Percentiles rank a stretch among this genome's conserved stretches.
These are phyloP conservation scores for Leccinum solheimii DNA, from an alignment of 1,284 basidiomycete species.

Conservation along the genomic window DNA sequence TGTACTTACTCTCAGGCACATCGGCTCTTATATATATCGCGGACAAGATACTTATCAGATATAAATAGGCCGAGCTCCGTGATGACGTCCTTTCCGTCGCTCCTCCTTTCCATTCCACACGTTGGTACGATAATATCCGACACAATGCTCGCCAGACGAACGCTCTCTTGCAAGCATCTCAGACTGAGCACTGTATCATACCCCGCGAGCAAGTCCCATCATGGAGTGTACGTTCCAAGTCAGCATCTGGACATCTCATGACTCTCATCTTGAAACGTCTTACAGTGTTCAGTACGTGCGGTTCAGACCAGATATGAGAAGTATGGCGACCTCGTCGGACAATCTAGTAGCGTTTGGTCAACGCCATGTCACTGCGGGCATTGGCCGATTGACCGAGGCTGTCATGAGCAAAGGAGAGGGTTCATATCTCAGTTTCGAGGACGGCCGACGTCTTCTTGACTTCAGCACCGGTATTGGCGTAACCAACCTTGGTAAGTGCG, in stretches of 20 bases:
- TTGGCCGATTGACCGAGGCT: conserved; percentile 66
- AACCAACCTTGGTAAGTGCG: conserved; percentile 65
- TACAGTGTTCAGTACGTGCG: not conserved
- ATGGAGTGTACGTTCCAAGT: conserved; percentile 16
- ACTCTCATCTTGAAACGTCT: not conserved
- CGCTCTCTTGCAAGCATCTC: conserved; percentile 4
- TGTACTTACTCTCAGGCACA: no score
- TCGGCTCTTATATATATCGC: not conserved
- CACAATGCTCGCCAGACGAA: conserved; percentile 17
- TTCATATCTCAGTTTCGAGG: conserved; percentile 69
- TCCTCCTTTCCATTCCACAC: not conserved
- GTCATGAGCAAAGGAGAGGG: conserved; percentile 80
- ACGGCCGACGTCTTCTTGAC: conserved; percentile 75
- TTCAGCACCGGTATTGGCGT: conserved; percentile 89
- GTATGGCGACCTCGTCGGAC: conserved; percentile 28
- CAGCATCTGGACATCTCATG: not conserved
- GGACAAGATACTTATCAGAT: not conserved
- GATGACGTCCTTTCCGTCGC: not conserved
- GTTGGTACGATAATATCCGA: not conserved
- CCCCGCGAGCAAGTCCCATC: not conserved
- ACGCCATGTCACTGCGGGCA: conserved; percentile 69
- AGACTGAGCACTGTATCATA: not conserved
- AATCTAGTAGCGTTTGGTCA: conserved; percentile 48
- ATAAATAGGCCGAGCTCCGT: not conserved
- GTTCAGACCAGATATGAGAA: conserved; percentile 9